Conservation (phyloP, 805 yeast genomes). For the Zygoascus flipseniorum region DNA sequence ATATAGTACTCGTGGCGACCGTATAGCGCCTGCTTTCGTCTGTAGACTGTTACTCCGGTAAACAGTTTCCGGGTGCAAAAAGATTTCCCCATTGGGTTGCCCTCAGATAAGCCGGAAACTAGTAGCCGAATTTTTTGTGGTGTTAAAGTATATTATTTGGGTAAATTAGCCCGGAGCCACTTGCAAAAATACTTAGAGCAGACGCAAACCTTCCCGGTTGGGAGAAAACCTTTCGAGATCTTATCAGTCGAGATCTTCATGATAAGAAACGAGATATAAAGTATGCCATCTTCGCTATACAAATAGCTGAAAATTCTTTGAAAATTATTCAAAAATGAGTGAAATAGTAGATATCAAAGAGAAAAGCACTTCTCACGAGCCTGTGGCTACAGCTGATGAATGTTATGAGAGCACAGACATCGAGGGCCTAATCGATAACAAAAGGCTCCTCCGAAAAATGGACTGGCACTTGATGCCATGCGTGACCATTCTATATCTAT, state of each 20-base stretch:
- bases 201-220: neutral
- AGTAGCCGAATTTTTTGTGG: neutral
- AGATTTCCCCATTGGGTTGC: neutral
- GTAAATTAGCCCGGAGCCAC: neutral
- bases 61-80: neutral
- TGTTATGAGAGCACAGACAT: neutral
- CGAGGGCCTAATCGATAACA: slow-evolving; percentile 4
- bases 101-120: neutral
- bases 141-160: neutral
- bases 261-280: neutral
- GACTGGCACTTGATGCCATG: slow-evolving; percentile 40
- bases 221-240: neutral
- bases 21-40: neutral
- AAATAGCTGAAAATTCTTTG: neutral
- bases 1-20: too few relatives aligned
- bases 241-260: neutral
- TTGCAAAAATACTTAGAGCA: neutral
- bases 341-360: neutral
- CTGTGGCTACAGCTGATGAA: neutral
- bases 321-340: neutral
- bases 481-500: slow-evolving; percentile 38
- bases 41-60: neutral
- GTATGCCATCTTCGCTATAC: neutral
- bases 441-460: slow-evolving; percentile 28
- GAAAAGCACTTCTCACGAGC: neutral